phyloP scores from a whole-genome alignment of 169 alveolate genomes.

The Neospora caninum region DNA sequence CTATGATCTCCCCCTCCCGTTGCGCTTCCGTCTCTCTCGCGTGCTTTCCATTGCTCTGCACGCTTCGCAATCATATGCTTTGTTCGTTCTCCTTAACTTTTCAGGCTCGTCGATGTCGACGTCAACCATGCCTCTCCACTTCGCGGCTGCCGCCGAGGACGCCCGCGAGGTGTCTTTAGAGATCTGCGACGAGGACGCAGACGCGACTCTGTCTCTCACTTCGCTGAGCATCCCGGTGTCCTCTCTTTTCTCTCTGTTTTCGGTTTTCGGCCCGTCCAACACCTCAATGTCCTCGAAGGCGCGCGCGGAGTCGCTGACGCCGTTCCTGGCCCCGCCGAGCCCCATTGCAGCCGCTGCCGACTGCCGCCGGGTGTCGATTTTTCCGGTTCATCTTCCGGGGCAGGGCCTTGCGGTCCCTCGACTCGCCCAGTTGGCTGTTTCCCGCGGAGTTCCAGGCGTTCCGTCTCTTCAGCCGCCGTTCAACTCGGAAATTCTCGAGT shows the following conservation, averaged over 20 bases:
- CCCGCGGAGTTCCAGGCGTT: not conserved
- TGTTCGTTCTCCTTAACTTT: not conserved
- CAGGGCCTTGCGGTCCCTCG: not conserved
- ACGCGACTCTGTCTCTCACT: not conserved
- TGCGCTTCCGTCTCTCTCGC: too few relatives aligned
- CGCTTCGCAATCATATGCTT: too few relatives aligned
- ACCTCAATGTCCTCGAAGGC: not conserved
- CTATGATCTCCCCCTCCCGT: too few relatives aligned
- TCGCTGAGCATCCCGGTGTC: not conserved
- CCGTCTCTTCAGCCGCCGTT: not conserved
- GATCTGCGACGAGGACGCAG: constrained; percentile 13
- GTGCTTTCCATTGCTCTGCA: too few relatives aligned
- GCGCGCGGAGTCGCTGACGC: not conserved
- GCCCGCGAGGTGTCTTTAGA: constrained; percentile 8
- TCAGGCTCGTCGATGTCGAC: not conserved
- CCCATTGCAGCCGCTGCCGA: not conserved
- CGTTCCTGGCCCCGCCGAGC: not conserved
- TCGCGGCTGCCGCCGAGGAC: not conserved
- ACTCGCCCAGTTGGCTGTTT: not conserved
- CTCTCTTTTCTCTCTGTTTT: not conserved
- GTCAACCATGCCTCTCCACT: not conserved
- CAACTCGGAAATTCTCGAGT: constrained; percentile 9
- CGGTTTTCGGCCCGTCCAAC: not conserved
- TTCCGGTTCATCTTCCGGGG: not conserved
- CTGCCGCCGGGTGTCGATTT: not conserved